Base-by-base conservation (phyloP, 2,329 filamentous ascomycete species). In the Neofusicoccum umdonicola region DNA sequence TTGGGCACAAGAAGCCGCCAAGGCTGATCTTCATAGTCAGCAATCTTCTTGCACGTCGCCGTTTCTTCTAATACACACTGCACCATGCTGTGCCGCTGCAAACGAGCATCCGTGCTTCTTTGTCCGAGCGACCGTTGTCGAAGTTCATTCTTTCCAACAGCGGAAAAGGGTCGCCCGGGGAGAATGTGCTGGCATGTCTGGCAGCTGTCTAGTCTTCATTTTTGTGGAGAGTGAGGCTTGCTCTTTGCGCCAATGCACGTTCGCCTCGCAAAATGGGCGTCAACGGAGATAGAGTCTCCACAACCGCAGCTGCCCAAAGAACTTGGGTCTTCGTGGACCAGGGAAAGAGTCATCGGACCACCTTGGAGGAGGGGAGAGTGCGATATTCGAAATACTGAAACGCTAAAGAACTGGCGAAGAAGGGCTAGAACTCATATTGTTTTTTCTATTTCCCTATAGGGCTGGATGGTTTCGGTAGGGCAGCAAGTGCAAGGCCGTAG, bases 401-500 rank as follows among this genome's bases (percentile, higher is more conserved):
- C 41, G 4, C 27, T 45, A 22, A 48, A 8, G 9, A 47, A 9
- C 8, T 8, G 41, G 7, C 13, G 6, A 60, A 13, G 22, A 7
- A 34, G 27, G 42, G 41, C 19, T 42, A 27, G 52, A 56, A 45
- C 15, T n/a, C 17, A 58, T 22, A 47, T 39, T 48, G 56, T 31
- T 60, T 60, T 47, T 60, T 60, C 54, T 44, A 15, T 34, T 56
- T 57, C 37, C 35, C 11, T 44, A 34, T 31, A 56, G 51, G 51
- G 37, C 41, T 56, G 37, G 51, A 8, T 48, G 22, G 48, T 45
- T 31, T 31, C 27, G 27, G 27, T 31, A 58, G 54, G 54, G 54
- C 54, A 45, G 45, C 44, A 42, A 62, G 17, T 8, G 34, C 44
- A 62, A 11, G 31, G 22, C 58, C 34, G 34, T 37, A 13, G 4